These are phyloP conservation scores for Bjerkandera adusta DNA, from an alignment of 1,284 basidiomycete species.

Conservation along the genomic window DNA sequence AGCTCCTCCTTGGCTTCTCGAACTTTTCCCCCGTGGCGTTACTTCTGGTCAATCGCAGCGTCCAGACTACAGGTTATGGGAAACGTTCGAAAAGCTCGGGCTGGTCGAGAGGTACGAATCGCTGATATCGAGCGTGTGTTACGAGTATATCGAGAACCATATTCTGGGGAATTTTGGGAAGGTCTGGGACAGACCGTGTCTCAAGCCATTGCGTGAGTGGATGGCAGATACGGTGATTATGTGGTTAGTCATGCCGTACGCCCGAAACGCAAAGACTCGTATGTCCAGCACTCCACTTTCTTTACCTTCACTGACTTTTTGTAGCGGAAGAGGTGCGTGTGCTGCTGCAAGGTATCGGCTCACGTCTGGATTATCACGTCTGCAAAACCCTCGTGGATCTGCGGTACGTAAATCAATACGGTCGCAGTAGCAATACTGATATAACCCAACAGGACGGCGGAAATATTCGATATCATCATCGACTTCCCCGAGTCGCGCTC, in stretches of 20 bases:
- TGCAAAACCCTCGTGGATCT: conserved; percentile 87
- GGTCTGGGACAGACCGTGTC: conserved; percentile 67
- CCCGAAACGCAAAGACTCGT: conserved; percentile 58
- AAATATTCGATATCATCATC: conserved; percentile 96
- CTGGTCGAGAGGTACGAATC: conserved; percentile 84
- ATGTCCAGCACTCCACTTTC: no score
- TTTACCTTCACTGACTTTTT: conserved; percentile 8
- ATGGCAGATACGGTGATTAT: conserved; percentile 76
- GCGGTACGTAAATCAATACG: conserved; percentile 60
- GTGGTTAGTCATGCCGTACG: conserved; percentile 83
- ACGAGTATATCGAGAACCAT: conserved; percentile 78
- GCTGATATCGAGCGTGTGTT: conserved; percentile 79
- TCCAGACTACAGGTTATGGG: conserved; percentile 46
- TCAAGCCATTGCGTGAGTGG: conserved; percentile 67
- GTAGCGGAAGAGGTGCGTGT: conserved; percentile 66
- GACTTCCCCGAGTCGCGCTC: conserved; percentile 87
- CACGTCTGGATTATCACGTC: conserved; percentile 88
- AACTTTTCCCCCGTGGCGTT: conserved; percentile 13
- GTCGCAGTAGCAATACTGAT: no score
- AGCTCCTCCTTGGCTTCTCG: conserved; percentile 24
- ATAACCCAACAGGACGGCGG: conserved; percentile 62
- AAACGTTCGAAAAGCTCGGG: conserved; percentile 69
- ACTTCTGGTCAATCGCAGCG: conserved; percentile 18
- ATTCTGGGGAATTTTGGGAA: conserved; percentile 65
- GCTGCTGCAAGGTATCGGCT: conserved; percentile 79